Evolutionary conservation across 208 protist genomes (phyloP).

Genomic region (Trypanosoma cruzi): DNA sequence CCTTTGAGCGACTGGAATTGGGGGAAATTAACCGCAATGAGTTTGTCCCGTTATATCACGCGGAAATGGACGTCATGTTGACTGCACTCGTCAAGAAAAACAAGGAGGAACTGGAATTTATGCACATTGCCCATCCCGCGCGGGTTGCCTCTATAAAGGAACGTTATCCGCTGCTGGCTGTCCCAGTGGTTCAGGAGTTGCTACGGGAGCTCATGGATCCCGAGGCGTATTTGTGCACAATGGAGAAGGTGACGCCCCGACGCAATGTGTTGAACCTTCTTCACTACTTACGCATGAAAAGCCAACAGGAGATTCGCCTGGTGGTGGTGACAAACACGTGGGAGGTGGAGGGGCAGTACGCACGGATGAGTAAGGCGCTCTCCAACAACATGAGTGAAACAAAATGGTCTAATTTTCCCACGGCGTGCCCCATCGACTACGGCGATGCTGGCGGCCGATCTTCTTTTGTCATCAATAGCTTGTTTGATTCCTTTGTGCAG

Average conservation of each 20-base stretch:
- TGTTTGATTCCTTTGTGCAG: slow-evolving; percentile 79
- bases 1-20: slow-evolving; percentile 69
- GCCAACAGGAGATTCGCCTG: slow-evolving; percentile 79
- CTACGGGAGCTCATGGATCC: slow-evolving; percentile 65
- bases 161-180: slow-evolving; percentile 61
- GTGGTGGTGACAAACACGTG: slow-evolving; percentile 77
- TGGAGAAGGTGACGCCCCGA: slow-evolving; percentile 75
- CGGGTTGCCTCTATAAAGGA: slow-evolving; percentile 50
- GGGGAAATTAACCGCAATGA: slow-evolving; percentile 72
- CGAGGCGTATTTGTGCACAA: slow-evolving; percentile 68
- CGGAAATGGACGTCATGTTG: slow-evolving; percentile 70
- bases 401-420: slow-evolving; percentile 47
- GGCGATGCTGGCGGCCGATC: slow-evolving; percentile 28
- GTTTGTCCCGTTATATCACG: slow-evolving; percentile 56
- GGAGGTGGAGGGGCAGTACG: slow-evolving; percentile 79
- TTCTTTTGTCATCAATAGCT: slow-evolving; percentile 64
- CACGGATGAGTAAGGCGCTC: slow-evolving; percentile 56
- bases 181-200: slow-evolving; percentile 68
- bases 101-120: slow-evolving; percentile 53
- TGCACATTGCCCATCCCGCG: slow-evolving; percentile 61
- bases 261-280: slow-evolving; percentile 84
- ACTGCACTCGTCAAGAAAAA: slow-evolving; percentile 55
- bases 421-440: slow-evolving; percentile 65
- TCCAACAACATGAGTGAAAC: slow-evolving; percentile 36
- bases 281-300: slow-evolving; percentile 74